Percentiles rank a stretch among this genome's conserved stretches.
Conservation (phyloP, 2,329 filamentous ascomycete genomes). For the Verticillium isaacii region DNA sequence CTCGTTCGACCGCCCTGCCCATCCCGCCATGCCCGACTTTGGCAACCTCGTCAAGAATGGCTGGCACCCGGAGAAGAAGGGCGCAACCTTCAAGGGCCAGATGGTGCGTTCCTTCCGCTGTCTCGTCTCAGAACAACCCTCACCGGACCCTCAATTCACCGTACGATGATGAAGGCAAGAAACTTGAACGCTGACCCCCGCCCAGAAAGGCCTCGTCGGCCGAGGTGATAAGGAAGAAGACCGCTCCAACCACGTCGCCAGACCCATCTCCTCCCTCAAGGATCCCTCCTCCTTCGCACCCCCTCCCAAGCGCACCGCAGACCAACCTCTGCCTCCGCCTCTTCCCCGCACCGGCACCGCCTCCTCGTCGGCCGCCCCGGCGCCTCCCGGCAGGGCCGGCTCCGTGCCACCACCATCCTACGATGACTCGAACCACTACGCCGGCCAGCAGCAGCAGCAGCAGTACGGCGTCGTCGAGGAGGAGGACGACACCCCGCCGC, state of each 20-base stretch:
- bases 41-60: slow-evolving; percentile 45
- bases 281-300: slow-evolving; percentile 77
- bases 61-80: slow-evolving; percentile 46
- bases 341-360: slow-evolving; percentile 26
- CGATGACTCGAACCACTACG: slow-evolving; percentile 10
- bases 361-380: slow-evolving; percentile 26
- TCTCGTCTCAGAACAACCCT: not conserved
- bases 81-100: slow-evolving; percentile 34
- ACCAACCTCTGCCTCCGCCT: slow-evolving; percentile 10
- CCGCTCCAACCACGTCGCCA: slow-evolving; percentile 33
- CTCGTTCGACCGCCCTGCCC: too few relatives aligned
- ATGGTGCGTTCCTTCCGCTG: slow-evolving; percentile 33
- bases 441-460: slow-evolving; percentile 7
- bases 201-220: slow-evolving; percentile 42
- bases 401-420: slow-evolving; percentile 10
- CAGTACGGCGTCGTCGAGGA: slow-evolving; percentile 15
- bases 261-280: slow-evolving; percentile 64
- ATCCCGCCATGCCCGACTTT: slow-evolving; percentile 35
- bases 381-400: too few relatives aligned
- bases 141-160: not conserved
- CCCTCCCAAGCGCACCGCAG: slow-evolving; percentile 61
- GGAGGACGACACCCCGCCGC: slow-evolving; percentile 33
- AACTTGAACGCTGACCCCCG: not conserved
- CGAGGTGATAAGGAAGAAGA: slow-evolving; percentile 27
- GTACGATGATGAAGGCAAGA: too few relatives aligned